These are phyloP conservation scores for Penicillium robsamsonii DNA, from an alignment of 495 filamentous ascomycete genomes.

Conservation along the genomic window DNA sequence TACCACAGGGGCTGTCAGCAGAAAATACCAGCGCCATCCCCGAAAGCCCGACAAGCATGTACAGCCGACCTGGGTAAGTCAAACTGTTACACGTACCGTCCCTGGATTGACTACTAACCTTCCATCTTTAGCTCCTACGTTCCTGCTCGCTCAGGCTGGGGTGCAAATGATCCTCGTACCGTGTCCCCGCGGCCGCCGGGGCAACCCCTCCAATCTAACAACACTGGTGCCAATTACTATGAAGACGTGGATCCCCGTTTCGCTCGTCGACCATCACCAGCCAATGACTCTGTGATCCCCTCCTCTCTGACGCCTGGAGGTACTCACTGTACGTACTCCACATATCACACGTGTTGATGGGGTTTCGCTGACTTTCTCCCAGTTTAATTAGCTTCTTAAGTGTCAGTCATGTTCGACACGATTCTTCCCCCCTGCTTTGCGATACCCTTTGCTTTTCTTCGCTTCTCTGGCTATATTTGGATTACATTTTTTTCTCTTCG, in stretches of 20 bases:
- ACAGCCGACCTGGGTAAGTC: constrained; percentile 73
- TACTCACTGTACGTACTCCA: constrained; percentile 32
- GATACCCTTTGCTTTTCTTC: constrained; percentile 27
- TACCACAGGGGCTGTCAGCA: constrained; percentile 45
- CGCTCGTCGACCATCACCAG: constrained; percentile 45
- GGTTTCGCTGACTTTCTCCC: constrained; percentile 1
- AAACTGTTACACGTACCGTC: not conserved
- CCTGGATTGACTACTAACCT: constrained; percentile 28
- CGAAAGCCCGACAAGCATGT: constrained; percentile 62
- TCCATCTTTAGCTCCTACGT: constrained; percentile 52
- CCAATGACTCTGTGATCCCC: constrained; percentile 26
- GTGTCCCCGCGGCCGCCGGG: constrained; percentile 16
- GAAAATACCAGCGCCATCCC: constrained; percentile 30
- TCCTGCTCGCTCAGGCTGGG: constrained; percentile 57
- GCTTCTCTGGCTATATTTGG: constrained; percentile 13
- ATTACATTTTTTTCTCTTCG: constrained; percentile 16
- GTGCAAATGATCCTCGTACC: constrained; percentile 20
- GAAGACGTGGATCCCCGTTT: constrained; percentile 95
- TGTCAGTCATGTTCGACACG: constrained; percentile 8
- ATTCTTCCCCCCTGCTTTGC: constrained; percentile 11
- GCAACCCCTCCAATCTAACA: constrained; percentile 11
- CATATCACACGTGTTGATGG: not conserved
- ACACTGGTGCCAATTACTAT: constrained; percentile 59
- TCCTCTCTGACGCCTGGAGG: constrained; percentile 37
- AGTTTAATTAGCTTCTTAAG: constrained; percentile 19